phyloP scores from a whole-genome alignment of 2,329 filamentous ascomycete species.

The Penicillium sp. region DNA sequence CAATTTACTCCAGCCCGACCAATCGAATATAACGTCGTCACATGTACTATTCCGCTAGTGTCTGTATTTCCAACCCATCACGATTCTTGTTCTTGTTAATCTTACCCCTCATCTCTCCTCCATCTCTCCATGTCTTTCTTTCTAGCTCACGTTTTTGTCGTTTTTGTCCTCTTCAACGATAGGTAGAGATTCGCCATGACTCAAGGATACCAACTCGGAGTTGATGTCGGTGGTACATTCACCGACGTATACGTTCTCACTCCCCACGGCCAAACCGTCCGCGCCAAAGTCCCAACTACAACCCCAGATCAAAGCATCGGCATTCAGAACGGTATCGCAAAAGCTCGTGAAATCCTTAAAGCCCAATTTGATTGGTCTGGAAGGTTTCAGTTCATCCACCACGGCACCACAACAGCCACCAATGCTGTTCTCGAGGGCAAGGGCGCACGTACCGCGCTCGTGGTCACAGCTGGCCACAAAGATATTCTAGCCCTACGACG shows the following conservation, averaged over 20 bases:
- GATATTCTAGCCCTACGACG: slow-evolving; percentile 51
- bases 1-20: too few species aligned
- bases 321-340: slow-evolving; percentile 49
- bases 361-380: slow-evolving; percentile 46
- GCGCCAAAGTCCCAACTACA: slow-evolving; percentile 52
- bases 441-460: slow-evolving; percentile 50
- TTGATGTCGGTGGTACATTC: slow-evolving; percentile 46
- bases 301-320: slow-evolving; percentile 51
- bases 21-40: too few species aligned
- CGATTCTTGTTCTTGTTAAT: too few species aligned
- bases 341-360: slow-evolving; percentile 44
- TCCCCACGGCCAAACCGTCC: slow-evolving; percentile 46
- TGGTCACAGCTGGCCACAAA: slow-evolving; percentile 54
- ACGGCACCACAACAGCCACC: slow-evolving; percentile 23
- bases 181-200: neutral
- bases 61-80: too few species aligned
- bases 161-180: neutral
- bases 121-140: neutral
- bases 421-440: slow-evolving; percentile 52
- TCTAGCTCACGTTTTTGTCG: neutral
- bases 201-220: slow-evolving; percentile 28
- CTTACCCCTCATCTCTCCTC: too few species aligned
- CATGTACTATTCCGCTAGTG: too few species aligned
- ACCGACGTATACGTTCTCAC: slow-evolving; percentile 54
- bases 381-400: slow-evolving; percentile 53